A percentile compares a stretch with the other conserved stretches of the same genome.
Conservation (phyloP, 2,329 filamentous ascomycete genomes). For the Ophiocordyceps camponoti-saundersi region DNA sequence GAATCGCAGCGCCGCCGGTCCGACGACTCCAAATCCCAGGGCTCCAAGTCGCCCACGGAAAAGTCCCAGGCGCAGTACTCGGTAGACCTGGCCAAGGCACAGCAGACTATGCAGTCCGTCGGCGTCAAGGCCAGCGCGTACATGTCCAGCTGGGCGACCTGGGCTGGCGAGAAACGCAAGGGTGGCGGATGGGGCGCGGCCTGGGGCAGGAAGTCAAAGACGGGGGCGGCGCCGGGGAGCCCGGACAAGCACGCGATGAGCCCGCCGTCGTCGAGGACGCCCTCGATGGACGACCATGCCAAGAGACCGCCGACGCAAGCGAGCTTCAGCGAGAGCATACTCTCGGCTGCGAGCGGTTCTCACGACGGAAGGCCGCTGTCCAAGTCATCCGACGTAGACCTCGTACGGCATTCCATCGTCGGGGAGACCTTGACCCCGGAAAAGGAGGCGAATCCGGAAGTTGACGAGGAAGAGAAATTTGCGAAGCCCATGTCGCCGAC, state of each 20-base stretch:
- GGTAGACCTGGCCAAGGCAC: conserved; percentile 21
- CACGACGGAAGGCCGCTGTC: conserved; percentile 6
- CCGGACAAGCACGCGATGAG: conserved; percentile 18
- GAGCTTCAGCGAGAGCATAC: conserved; percentile 27
- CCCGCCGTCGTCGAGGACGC: conserved; percentile 10
- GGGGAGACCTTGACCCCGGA: neutral
- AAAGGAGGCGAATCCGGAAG: neutral
- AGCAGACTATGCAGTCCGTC: conserved; percentile 29
- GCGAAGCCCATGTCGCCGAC: neutral
- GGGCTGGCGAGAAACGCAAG: conserved; percentile 63
- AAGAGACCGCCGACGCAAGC: conserved; percentile 19
- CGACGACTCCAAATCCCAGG: conserved; percentile 17
- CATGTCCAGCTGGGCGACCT: conserved; percentile 51
- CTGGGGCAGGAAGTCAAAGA: conserved; percentile 19
- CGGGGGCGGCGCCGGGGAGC: conserved; percentile 15
- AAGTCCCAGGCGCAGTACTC: conserved; percentile 3
- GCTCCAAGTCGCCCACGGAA: conserved; percentile 1
- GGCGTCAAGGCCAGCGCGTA: conserved; percentile 43
- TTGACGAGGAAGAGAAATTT: neutral
- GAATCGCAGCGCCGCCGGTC: conserved; percentile 25
- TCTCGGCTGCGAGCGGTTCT: conserved; percentile 19
- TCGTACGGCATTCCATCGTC: too few relatives aligned
- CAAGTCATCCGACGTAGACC: neutral
- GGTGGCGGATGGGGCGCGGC: conserved; percentile 24
- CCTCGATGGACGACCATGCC: conserved; percentile 12